phyloP scores from a whole-genome alignment of 176 grass and related monocot genomes.

The Thinopyrum elongatum region DNA sequence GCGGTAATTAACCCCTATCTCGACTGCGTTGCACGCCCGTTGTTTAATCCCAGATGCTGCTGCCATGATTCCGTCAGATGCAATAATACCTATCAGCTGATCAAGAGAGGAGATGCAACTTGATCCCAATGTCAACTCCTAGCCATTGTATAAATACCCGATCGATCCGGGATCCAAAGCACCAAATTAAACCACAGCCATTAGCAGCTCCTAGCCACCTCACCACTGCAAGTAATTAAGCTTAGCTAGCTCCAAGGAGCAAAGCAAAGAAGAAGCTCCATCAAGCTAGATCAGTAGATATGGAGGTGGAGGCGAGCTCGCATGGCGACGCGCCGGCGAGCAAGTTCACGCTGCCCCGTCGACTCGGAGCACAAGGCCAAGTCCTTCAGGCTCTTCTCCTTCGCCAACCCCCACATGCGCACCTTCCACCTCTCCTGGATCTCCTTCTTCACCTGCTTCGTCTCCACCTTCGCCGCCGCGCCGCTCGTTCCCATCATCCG shows the following conservation, averaged over 20 bases:
- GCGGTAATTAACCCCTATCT: background rate
- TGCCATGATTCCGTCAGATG: background rate
- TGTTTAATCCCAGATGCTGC: background rate
- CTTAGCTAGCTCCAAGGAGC: background rate
- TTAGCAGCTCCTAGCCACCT: background rate
- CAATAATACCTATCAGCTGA: background rate
- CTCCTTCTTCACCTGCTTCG: no score
- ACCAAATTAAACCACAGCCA: background rate
- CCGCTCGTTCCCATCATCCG: no score
- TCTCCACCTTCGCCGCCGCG: no score
- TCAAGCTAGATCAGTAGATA: background rate
- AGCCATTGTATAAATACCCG: background rate
- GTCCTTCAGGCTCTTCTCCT: constrained; percentile 49
- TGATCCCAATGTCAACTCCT: background rate
- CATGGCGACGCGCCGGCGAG: background rate
- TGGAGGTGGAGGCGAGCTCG: background rate
- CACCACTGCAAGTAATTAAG: background rate
- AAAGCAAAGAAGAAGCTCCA: background rate
- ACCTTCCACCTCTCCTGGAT: no score
- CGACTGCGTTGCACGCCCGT: background rate
- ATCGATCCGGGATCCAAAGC: background rate
- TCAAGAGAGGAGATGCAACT: background rate
- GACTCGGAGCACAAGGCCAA: constrained; percentile 93
- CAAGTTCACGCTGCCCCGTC: constrained; percentile 64
- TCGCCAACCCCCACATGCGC: constrained; percentile 57